Percentiles rank a stretch among this genome's conserved stretches.
phyloP scores from a whole-genome alignment of 441 rosid species.

The Eruca vesicaria region DNA sequence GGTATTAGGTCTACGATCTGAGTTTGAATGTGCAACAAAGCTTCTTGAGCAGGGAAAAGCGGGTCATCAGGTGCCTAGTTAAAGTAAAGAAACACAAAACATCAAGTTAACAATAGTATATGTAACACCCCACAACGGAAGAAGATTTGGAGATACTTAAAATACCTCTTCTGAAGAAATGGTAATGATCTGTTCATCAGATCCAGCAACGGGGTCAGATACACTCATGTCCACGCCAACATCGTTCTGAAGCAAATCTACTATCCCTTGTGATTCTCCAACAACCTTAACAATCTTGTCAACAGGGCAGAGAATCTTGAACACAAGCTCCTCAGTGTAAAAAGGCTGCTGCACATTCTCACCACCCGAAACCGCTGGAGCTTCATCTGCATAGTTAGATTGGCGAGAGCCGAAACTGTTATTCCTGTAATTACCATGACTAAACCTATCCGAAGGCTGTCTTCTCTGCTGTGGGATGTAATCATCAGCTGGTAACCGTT shows the following conservation, averaged over 20 bases:
- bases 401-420: conserved; percentile 51
- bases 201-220: conserved; percentile 73
- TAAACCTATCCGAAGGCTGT: conserved; percentile 54
- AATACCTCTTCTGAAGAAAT: conserved; percentile 91
- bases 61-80: conserved; percentile 88
- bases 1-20: conserved; percentile 68
- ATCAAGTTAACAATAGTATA: background rate
- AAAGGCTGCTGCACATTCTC: conserved; percentile 51
- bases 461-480: conserved; percentile 61
- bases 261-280: conserved; percentile 75
- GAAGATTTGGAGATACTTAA: background rate
- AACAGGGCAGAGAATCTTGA: conserved; percentile 83
- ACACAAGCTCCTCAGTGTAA: conserved; percentile 77
- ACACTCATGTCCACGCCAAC: conserved; percentile 88
- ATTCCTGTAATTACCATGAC: conserved; percentile 49
- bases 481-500: conserved; percentile 75
- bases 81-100: conserved; percentile 6
- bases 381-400: conserved; percentile 50
- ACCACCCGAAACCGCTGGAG: conserved; percentile 43
- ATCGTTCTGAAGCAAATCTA: conserved; percentile 82
- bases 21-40: conserved; percentile 93
- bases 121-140: background rate
- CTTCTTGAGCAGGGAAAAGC: conserved; percentile 98
- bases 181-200: conserved; percentile 82
- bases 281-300: conserved; percentile 68